Base-by-base conservation (phyloP, 2,329 filamentous ascomycete species). In the Fusarium sp. region DNA sequence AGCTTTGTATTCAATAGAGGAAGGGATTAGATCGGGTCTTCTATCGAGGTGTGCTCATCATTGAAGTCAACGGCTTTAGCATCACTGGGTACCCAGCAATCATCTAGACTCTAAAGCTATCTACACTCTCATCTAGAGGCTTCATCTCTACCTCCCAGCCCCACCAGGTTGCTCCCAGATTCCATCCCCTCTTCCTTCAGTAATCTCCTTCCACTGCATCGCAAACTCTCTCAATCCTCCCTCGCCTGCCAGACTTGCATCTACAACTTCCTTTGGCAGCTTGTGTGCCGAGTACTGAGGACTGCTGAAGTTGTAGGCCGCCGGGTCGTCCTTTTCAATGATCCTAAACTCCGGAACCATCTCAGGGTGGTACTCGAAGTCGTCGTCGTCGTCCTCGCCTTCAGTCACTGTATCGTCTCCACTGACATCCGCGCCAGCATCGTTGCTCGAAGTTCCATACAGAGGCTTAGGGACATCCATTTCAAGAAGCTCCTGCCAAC, bases 271-370 rank as follows among this genome's bases (percentile, higher is more conserved):
- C 81, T 92, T 95, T 1, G 97, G 97, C 76, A 99, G 85, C 84
- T 98, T 99, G 81, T 98, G 96, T 4, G 97, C 96, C 71, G 95
- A 98, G 82, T 97, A 98, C 79, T 96, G 94, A 1, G 95, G 90
- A 6, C 94, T 93, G 74, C 90, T 91, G 80, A 98, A 97, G 76
- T 93, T 93, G 80, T 95, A 97, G 1, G 95, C 95, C 70, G 96
- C 94, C 0, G 95, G 95, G 75, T 98, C 96, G 73, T 96, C 93
- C 80, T 92, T 91, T 76, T 92, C 90, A 56, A 99, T 90, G 10
- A 98, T 87, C 47, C 96, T 89, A 74, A 99, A 89, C 82, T 98
- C 95, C 0, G 95, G 94, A 6, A 88, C 87, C 79, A 90, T 90
- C 9, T 92, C 89, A 0, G 87, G 87, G 1, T 87, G 87, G 7